Evolutionary conservation across 371 early-diverging fungal species (phyloP).

Genomic region (Mucor indicus): DNA sequence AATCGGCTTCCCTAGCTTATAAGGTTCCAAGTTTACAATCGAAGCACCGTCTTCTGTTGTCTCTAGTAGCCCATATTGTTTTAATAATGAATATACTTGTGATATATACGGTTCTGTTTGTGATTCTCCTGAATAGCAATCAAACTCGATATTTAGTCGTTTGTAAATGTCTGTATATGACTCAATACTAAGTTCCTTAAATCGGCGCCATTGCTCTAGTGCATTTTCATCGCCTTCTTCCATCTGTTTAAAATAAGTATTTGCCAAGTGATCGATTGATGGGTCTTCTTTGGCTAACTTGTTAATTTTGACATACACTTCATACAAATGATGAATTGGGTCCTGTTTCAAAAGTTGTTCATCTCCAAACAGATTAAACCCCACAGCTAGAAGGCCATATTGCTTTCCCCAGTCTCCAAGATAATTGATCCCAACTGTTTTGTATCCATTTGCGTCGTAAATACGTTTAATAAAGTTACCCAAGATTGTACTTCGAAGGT

Average conservation of each 20-base stretch:
- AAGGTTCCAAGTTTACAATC: slow-evolving; percentile 67
- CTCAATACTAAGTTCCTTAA: slow-evolving; percentile 84
- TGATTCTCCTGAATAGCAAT: slow-evolving; percentile 96
- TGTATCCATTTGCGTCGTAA: slow-evolving; percentile 85
- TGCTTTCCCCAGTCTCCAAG: slow-evolving; percentile 99
- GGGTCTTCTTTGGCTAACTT: slow-evolving; percentile 58
- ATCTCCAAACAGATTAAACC: slow-evolving; percentile 82
- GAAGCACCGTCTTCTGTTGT: slow-evolving; percentile 69
- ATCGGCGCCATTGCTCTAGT: slow-evolving; percentile 77
- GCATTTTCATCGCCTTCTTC: slow-evolving; percentile 83
- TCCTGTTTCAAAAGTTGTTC: slow-evolving; percentile 76
- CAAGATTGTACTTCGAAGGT: slow-evolving; percentile 97
- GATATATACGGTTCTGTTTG: slow-evolving; percentile 74
- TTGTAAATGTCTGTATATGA: slow-evolving; percentile 88
- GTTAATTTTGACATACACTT: slow-evolving; percentile 95
- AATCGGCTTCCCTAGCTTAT: slow-evolving; percentile 72
- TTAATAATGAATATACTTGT: slow-evolving; percentile 64
- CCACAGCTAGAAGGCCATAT: slow-evolving; percentile 94
- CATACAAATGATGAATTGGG: slow-evolving; percentile 93
- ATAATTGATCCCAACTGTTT: slow-evolving; percentile 92
- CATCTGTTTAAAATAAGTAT: slow-evolving; percentile 91
- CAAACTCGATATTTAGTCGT: slow-evolving; percentile 89
- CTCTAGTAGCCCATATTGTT: slow-evolving; percentile 49
- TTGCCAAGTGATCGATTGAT: slow-evolving; percentile 69
- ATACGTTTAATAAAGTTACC: slow-evolving; percentile 94